These are phyloP conservation scores for Acarospora socialis DNA, from an alignment of 2,329 filamentous ascomycete species.

Conservation along the genomic window DNA sequence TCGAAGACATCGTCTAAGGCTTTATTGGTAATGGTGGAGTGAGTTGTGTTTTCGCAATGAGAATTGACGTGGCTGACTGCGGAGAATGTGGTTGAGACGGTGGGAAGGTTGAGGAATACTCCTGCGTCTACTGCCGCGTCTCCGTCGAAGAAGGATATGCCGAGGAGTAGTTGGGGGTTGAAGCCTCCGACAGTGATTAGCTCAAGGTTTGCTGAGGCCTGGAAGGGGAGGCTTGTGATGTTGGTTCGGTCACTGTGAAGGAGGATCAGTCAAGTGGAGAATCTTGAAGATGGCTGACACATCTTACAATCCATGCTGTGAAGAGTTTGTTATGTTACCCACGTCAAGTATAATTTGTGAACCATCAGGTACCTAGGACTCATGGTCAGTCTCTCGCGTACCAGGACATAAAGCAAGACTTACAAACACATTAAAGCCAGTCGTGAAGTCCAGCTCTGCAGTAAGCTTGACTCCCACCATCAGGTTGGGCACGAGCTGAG, in stretches of 20 bases:
- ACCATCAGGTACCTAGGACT: constrained; percentile 16
- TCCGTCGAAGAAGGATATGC: constrained; percentile 21
- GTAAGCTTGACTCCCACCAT: constrained; percentile 18
- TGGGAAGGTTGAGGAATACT: constrained; percentile 21
- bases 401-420: constrained; percentile 4
- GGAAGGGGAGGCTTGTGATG: constrained; percentile 22
- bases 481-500: constrained; percentile 21
- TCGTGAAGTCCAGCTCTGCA: constrained; percentile 20
- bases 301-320: constrained; percentile 18
- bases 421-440: constrained; percentile 24
- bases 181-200: constrained; percentile 20
- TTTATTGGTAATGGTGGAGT: constrained; percentile 1
- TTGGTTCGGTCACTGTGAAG: constrained; percentile 9
- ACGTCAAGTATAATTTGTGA: constrained; percentile 21
- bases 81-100: constrained; percentile 19
- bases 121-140: constrained; percentile 18
- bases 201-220: constrained; percentile 17
- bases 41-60: constrained; percentile 7
- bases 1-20: constrained; percentile 6
- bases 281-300: too few species aligned
- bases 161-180: constrained; percentile 22
- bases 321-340: constrained; percentile 16
- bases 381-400: background rate
- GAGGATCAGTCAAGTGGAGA: too few species aligned
- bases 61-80: constrained; percentile 6